Evolutionary conservation across 352 stramenopile species (phyloP).

Genomic region (Phytophthora uliginosa): DNA sequence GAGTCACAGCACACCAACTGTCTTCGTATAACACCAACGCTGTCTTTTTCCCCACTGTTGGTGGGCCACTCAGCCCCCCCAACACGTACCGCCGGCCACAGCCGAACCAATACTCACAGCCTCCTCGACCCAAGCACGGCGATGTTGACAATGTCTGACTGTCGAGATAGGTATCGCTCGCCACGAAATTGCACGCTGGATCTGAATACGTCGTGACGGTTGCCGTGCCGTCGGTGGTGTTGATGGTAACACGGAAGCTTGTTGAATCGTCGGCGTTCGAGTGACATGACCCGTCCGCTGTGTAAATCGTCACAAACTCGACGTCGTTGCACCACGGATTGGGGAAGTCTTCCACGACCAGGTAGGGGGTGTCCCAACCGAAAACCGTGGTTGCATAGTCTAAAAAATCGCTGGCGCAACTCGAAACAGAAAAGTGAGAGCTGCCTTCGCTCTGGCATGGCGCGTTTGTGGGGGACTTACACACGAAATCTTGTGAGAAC

Average conservation of each 20-base stretch:
- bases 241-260: constrained; percentile 14
- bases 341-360: constrained; percentile 12
- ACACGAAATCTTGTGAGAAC: constrained; percentile 16
- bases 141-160: constrained; percentile 9
- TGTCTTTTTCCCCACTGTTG: constrained; percentile 6
- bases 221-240: constrained; percentile 6
- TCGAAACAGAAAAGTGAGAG: background rate
- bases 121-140: constrained; percentile 1
- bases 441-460: background rate
- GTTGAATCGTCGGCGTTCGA: background rate
- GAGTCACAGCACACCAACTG: constrained; percentile 12
- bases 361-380: constrained; percentile 5
- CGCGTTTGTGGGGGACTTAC: background rate
- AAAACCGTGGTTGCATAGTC: background rate
- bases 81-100: constrained; percentile 6
- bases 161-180: constrained; percentile 7
- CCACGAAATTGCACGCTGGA: constrained; percentile 1
- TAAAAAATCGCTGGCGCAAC: background rate
- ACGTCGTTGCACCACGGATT: constrained; percentile 7
- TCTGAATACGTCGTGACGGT: constrained; percentile 12
- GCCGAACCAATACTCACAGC: constrained; percentile 2
- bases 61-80: constrained; percentile 1
- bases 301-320: constrained; percentile 12
- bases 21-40: constrained; percentile 16
- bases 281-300: constrained; percentile 13